Evolutionary conservation across 225 moss, liverwort and hornwort species (phyloP).

Genomic region (Straminergon stramineum): DNA sequence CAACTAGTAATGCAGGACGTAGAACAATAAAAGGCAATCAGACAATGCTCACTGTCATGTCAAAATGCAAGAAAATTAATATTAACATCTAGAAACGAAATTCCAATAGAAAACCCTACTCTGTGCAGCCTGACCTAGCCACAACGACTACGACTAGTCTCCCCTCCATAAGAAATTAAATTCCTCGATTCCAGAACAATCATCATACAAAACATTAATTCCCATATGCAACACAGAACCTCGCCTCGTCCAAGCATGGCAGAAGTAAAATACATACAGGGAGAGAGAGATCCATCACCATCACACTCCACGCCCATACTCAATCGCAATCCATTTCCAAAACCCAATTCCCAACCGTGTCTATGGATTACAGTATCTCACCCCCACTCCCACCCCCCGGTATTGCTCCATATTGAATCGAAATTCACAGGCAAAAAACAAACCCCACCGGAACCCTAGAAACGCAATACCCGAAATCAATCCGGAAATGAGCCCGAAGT

Average conservation of each 20-base stretch:
- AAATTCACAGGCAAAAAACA: neutral
- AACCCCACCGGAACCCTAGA: constrained; percentile 13
- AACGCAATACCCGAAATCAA: neutral
- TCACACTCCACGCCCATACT: neutral
- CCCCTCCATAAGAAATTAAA: neutral
- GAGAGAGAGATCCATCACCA: neutral
- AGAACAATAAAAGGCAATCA: neutral
- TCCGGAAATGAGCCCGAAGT: neutral
- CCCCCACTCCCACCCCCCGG: neutral
- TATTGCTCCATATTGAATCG: neutral
- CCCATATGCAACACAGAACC: neutral
- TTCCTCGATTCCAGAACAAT: neutral
- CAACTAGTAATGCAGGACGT: neutral
- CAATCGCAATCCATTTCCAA: neutral
- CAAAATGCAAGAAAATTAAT: neutral
- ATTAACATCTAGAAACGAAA: neutral
- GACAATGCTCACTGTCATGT: neutral
- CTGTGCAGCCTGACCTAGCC: neutral
- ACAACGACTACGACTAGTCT: neutral
- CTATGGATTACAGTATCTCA: neutral
- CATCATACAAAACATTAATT: neutral
- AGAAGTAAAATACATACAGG: neutral
- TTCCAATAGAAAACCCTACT: constrained; percentile 7
- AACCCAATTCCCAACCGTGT: neutral
- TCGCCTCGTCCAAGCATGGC: neutral